Percentiles rank a stretch among this genome's conserved stretches.
Evolutionary conservation across 768 basidiomycete species (phyloP).

Genomic region (Exsudoporus frostii): DNA sequence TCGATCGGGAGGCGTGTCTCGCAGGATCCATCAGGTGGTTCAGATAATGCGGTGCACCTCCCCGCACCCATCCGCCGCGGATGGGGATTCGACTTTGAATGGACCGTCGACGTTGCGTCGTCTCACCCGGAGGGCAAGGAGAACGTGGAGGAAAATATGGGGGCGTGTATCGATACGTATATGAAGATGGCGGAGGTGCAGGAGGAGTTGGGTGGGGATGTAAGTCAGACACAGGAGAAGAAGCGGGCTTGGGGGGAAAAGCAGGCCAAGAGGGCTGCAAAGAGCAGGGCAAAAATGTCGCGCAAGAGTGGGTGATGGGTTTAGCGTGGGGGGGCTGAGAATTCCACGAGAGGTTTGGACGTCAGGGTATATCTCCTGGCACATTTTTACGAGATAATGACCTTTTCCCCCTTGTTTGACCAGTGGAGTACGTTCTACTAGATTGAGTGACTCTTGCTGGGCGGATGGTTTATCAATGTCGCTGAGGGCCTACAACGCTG

Average conservation of each 20-base stretch:
- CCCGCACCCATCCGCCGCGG: constrained; percentile 43
- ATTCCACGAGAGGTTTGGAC: not conserved
- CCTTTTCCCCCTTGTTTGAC: not conserved
- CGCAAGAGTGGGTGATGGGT: constrained; percentile 19
- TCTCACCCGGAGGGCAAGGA: constrained; percentile 5
- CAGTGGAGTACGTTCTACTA: not conserved
- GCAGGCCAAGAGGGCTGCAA: constrained; percentile 36
- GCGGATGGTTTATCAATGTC: not conserved
- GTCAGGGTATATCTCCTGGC: constrained; percentile 10
- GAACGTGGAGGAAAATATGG: constrained; percentile 65
- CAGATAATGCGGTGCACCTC: not conserved
- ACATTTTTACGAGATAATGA: constrained; percentile 4
- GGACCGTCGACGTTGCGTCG: constrained; percentile 37
- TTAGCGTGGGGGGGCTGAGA: not conserved
- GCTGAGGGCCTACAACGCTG: too few relatives aligned
- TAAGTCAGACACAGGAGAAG: constrained; percentile 72
- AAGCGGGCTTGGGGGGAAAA: constrained; percentile 49
- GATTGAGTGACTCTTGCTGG: not conserved
- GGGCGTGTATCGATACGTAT: constrained; percentile 59
- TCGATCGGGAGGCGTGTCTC: constrained; percentile 5
- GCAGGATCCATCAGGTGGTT: not conserved
- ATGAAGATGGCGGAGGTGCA: constrained; percentile 43
- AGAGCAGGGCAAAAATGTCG: constrained; percentile 27
- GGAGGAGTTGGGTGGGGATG: constrained; percentile 50
- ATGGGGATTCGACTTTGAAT: constrained; percentile 87